Base-by-base conservation (phyloP, 1,284 basidiomycete species). In the Melanopsichium pennsylvanicum region DNA sequence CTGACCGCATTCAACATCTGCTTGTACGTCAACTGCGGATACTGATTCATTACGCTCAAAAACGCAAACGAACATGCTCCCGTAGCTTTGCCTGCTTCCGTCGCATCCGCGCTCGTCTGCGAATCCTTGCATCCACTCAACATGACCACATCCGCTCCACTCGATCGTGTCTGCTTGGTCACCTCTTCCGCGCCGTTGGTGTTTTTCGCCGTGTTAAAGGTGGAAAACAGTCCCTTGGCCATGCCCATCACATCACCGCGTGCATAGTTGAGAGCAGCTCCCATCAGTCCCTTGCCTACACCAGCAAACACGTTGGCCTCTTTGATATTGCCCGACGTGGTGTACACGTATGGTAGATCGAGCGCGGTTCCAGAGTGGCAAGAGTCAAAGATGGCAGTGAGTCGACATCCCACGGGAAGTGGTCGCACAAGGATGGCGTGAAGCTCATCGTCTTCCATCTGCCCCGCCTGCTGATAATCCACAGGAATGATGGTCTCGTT, bases 261-360 rank as follows among this genome's bases (percentile, higher is more conserved):
- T 16, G 89, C 86, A 73, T 90, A 92, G 9, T 90, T 87, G 29
- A 85, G 82, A 4, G 89, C 86, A 5, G 89, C 88, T 39, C 62
- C 64, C 42, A 80, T 58, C 16, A 81, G 35, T 11, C 77, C 78
- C 40, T 79, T 80, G 38, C 79, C 79, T 21, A 80, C 76, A 37
- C 67, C 67, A 23, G 72, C 71, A 15, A 72, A 50, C 19, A 79
- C 64, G 80, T 94, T 93, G 27, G 92, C 91, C 78, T 94, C 92
- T 82, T 96, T 96, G 81, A 96, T 84, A 78, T 91, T 93, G 48
- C 93, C 93, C 82, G 94, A 91, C 6, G 92, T 94, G 25, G 91
- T 89, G 83, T 95, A 96, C 35, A 78, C 76, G 54, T 74, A 81
- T 31, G 78, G 78, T 63, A 82, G 67, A 64, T 79, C 77, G 19